Base-by-base conservation (phyloP, 2,329 filamentous ascomycete genomes). In the Elsinoe australis region DNA sequence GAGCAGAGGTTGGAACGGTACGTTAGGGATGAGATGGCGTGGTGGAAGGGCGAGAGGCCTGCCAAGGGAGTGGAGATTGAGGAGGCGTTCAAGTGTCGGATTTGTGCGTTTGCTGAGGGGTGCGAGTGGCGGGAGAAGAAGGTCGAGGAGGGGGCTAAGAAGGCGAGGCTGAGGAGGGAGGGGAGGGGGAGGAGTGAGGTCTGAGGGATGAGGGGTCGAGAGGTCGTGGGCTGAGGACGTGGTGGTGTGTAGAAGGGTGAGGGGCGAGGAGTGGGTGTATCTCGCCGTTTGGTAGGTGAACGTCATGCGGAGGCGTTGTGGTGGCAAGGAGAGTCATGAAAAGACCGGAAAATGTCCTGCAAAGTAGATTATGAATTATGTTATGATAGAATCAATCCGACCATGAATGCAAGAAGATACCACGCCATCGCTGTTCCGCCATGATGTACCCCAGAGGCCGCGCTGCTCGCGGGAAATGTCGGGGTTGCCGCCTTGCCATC, bases 61-160 rank as follows among this genome's bases (percentile, higher is more conserved):
- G 79, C 88, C 0, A 72, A 74, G 5, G 90, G 90, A 0, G 89
- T 95, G 2, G 73, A 78, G 5, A 75, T 94, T 5, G 82, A 89
- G 58, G 89, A 95, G 56, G 85, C 87, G 0, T 94, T 83, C 67
- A 96, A 95, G 64, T 96, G 90, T 62, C 71, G 79, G 15, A 79
- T 74, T 18, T 96, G 90, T 60, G 87, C 94, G 55, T 95, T 95
- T 63, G 78, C 75, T 0, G 81, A 86, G 2, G 73, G 71, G 1
- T 96, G 90, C 62, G 74, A 76, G 9, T 96, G 90, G 90, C 73
- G 89, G 29, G 72, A 75, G 56, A 72, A 72, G 8, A 82, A 85
- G 64, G 79, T 89, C 48, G 73, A 79, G 52, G 79, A 84, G 59
- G 70, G 69, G 17, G 64, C 53, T 21, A 39, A 51, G 49, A 63